Percentiles rank a stretch among this genome's conserved stretches.
Conservation (phyloP, 495 filamentous ascomycete genomes). For the Tuber calosporum region DNA sequence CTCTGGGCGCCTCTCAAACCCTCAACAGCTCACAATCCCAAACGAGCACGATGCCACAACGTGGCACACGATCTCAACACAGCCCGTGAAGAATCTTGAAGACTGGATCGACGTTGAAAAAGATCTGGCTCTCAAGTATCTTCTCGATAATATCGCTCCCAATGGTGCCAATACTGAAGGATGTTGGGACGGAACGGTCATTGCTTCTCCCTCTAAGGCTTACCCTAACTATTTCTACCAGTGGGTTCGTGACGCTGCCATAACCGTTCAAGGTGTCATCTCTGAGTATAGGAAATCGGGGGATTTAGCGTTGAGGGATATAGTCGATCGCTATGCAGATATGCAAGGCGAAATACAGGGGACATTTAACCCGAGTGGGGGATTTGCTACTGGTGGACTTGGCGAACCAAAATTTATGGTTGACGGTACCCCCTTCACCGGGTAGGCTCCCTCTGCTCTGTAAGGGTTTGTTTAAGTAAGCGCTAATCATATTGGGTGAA, state of each 20-base stretch:
- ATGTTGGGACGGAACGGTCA: constrained; percentile 49
- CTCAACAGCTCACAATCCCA: not conserved
- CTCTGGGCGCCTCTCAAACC: not conserved
- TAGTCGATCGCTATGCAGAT: constrained; percentile 52
- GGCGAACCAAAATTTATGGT: constrained; percentile 58
- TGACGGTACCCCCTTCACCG: constrained; percentile 49
- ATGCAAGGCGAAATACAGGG: constrained; percentile 52
- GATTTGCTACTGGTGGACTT: constrained; percentile 48
- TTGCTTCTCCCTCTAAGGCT: constrained; percentile 52
- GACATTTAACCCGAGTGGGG: constrained; percentile 52
- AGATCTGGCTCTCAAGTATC: constrained; percentile 47
- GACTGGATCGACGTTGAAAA: constrained; percentile 43
- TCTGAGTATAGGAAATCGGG: constrained; percentile 48
- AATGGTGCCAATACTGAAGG: constrained; percentile 47
- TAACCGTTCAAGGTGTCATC: constrained; percentile 53
- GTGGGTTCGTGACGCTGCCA: constrained; percentile 56
- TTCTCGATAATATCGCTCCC: constrained; percentile 56
- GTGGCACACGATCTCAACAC: constrained; percentile 1
- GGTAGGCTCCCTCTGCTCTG: constrained; percentile 12
- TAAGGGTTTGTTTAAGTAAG: not conserved
- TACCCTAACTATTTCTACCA: constrained; percentile 55
- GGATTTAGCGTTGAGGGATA: constrained; percentile 44
- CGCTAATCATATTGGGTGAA: constrained; percentile 26
- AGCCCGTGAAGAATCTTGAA: constrained; percentile 33
- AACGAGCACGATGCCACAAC: not conserved